Base-by-base conservation (phyloP, 2,329 filamentous ascomycete genomes). In the Aspergillus amoenus region DNA sequence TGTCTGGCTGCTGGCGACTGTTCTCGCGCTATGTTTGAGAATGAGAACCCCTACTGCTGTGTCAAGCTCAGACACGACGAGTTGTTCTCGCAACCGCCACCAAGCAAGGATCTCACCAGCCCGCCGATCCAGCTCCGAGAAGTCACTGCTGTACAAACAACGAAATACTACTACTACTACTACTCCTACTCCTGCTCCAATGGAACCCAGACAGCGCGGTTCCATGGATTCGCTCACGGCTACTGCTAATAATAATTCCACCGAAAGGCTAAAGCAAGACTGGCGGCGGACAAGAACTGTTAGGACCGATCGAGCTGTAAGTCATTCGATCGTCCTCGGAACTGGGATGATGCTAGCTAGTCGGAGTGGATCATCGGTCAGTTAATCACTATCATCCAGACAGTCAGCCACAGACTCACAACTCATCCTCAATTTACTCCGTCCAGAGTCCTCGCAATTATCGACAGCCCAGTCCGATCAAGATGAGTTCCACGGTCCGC, bases 251-350 rank as follows among this genome's bases (percentile, higher is more conserved):
- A 43, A 54, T 30, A 30, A 8, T 30, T 30, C 15, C 27, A 13
- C 15, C 15, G 8, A 24, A 30, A 21, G n/a, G 40, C 49, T 42
- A 52, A 44, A 43, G 27, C 27, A 34, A 17, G 17, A 42, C 37
- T 30, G 48, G 22, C 37, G 22, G 47, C 37, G 22, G 47, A 21
- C 17, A 50, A 59, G 56, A 61, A 60, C 52, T 63, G 57, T 62
- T 64, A 56, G 56, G 54, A 59, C 55, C 56, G 62, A 64, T 64
- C 61, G 61, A 55, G 61, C 63, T 65, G 63, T 64, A 64, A 65
- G 63, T 64, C 61, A 64, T 64, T 62, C 49, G 62, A 65, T 64
- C 63, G 63, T 60, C 61, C 52, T 60, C 53, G 46, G 56, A 56
- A 48, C 61, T 59, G 59, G 59, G 60, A 64, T 65, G 60, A 65